A percentile compares a stretch with the other conserved stretches of the same genome.
Evolutionary conservation across 106 monocot genomes (phyloP).

Genomic region (Amphibolis antarctica): DNA sequence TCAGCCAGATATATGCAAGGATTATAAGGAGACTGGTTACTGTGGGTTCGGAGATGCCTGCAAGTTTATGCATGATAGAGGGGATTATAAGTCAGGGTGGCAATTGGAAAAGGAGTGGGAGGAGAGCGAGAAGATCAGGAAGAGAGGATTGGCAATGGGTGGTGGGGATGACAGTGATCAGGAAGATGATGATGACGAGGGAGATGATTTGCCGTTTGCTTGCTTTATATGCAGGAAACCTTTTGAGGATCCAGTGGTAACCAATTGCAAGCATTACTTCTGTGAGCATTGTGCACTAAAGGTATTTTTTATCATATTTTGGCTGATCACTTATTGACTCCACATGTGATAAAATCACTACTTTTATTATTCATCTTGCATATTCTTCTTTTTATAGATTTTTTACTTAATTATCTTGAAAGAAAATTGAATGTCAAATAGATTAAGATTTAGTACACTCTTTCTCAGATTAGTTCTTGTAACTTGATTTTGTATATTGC

Average conservation of each 20-base stretch:
- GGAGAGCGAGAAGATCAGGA: conserved; percentile 64
- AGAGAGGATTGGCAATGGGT: conserved; percentile 48
- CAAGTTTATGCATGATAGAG: conserved; percentile 98
- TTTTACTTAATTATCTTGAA: too few relatives aligned
- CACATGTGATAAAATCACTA: too few relatives aligned
- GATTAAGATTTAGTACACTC: too few relatives aligned
- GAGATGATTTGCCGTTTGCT: conserved; percentile 74
- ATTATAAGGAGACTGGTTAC: conserved; percentile 98
- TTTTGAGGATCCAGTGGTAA: conserved; percentile 80
- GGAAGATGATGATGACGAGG: conserved; percentile 33
- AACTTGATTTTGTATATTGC: too few relatives aligned
- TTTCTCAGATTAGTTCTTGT: too few relatives aligned
- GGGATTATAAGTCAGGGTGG: conserved; percentile 98
- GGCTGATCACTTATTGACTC: too few relatives aligned
- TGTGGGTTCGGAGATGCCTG: conserved; percentile 94
- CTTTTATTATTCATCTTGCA: too few relatives aligned
- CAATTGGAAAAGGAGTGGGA: conserved; percentile 92
- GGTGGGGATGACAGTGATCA: conserved; percentile 30
- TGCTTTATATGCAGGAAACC: conserved; percentile 64
- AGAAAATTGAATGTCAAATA: too few relatives aligned
- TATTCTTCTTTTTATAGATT: too few relatives aligned
- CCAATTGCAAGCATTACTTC: conserved; percentile 97
- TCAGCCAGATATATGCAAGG: conserved; percentile 98
- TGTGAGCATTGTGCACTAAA: conserved; percentile 96
- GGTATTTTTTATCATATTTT: too few relatives aligned